Evolutionary conservation across 352 stramenopile genomes (phyloP).

Genomic region (Pythium biforme): DNA sequence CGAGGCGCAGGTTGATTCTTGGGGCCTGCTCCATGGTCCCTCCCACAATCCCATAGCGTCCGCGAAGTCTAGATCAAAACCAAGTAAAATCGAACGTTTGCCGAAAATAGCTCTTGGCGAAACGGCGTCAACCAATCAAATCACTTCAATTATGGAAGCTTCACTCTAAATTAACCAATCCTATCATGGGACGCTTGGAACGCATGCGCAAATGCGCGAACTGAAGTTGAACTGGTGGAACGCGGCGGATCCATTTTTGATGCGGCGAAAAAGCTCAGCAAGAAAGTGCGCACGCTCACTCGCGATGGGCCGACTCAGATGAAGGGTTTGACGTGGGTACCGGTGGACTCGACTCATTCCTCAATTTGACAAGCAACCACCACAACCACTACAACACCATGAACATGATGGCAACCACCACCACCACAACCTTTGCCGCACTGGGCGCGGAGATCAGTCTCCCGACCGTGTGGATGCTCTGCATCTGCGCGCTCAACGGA

Average conservation of each 20-base stretch:
- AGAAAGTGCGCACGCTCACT: slow-evolving; percentile 4
- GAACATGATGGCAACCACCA: slow-evolving; percentile 17
- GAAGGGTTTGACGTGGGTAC: slow-evolving; percentile 4
- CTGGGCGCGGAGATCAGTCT: slow-evolving; percentile 17
- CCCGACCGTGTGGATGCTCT: slow-evolving; percentile 28
- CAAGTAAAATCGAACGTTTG: slow-evolving; percentile 6
- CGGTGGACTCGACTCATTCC: slow-evolving; percentile 18
- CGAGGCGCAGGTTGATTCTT: background rate
- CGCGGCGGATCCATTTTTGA: slow-evolving; percentile 17
- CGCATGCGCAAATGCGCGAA: slow-evolving; percentile 19
- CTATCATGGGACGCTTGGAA: slow-evolving; percentile 15
- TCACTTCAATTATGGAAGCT: slow-evolving; percentile 21
- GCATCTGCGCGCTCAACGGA: slow-evolving; percentile 30
- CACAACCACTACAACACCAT: slow-evolving; percentile 21
- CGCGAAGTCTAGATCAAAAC: too few relatives aligned
- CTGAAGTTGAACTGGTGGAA: too few relatives aligned
- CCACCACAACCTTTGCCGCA: slow-evolving; percentile 6
- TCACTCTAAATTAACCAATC: slow-evolving; percentile 25
- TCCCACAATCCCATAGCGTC: slow-evolving; percentile 2
- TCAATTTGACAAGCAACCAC: slow-evolving; percentile 31
- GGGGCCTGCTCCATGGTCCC: background rate
- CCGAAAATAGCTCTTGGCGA: slow-evolving; percentile 11
- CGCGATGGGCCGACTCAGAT: slow-evolving; percentile 12
- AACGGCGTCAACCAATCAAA: slow-evolving; percentile 31
- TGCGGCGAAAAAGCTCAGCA: slow-evolving; percentile 19